phyloP scores from a whole-genome alignment of 2,329 filamentous ascomycete species.

The Clarireedia homoeocarpa region DNA sequence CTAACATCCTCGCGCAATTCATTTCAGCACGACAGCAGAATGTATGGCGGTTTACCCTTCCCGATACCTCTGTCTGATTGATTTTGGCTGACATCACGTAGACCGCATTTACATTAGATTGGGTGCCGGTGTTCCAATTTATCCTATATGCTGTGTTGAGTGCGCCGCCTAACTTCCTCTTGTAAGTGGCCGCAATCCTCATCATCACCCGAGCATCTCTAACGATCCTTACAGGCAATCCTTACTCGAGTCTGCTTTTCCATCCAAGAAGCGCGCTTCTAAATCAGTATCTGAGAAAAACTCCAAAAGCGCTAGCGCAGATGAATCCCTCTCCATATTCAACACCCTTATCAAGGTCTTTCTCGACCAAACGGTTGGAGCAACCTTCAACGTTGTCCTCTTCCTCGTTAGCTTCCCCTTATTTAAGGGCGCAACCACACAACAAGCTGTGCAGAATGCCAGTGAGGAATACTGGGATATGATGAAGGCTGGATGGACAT shows the following conservation, averaged over 20 bases:
- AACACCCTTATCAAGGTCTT: conserved; percentile 33
- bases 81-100: conserved; percentile 29
- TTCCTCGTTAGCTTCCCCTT: conserved; percentile 50
- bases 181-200: conserved; percentile 40
- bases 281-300: neutral
- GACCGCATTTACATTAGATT: conserved; percentile 55
- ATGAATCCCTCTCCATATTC: conserved; percentile 33
- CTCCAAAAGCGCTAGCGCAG: neutral
- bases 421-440: conserved; percentile 34
- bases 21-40: conserved; percentile 52
- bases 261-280: conserved; percentile 40
- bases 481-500: conserved; percentile 59
- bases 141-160: conserved; percentile 63
- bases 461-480: conserved; percentile 55
- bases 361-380: conserved; percentile 53
- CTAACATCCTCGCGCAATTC: conserved; percentile 56
- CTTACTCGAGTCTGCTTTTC: conserved; percentile 65
- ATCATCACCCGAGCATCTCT: neutral
- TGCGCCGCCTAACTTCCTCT: conserved; percentile 77
- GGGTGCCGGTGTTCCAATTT: conserved; percentile 67
- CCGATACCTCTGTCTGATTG: neutral
- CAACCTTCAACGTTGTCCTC: conserved; percentile 55
- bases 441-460: conserved; percentile 36
- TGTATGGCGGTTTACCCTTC: neutral
- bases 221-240: conserved; percentile 47